Conservation (phyloP, 2,329 filamentous ascomycete genomes). For the Alternaria gansuensis region DNA sequence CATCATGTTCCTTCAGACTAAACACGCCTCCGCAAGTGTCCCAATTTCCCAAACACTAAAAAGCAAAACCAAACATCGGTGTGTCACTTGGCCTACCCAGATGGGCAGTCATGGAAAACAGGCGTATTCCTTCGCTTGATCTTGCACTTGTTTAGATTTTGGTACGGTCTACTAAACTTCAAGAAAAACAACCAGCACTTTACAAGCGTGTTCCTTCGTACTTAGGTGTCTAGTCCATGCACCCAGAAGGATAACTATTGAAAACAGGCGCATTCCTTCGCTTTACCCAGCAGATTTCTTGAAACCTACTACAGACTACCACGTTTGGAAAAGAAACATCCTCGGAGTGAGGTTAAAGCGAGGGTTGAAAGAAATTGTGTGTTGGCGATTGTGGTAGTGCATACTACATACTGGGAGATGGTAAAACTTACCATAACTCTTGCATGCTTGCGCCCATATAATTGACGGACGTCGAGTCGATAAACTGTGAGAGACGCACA, state of each 20-base stretch:
- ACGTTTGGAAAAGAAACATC: neutral
- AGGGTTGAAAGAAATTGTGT: neutral
- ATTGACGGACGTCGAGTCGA: neutral
- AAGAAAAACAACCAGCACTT: conserved; percentile 12
- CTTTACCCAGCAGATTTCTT: conserved; percentile 12
- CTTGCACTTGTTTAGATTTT: conserved; percentile 11
- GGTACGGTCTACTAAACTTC: conserved; percentile 2
- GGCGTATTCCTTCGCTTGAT: conserved; percentile 21
- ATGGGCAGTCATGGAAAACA: conserved; percentile 18
- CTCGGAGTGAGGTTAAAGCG: neutral
- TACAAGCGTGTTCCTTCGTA: neutral
- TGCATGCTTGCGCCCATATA: neutral
- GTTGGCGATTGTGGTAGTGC: neutral
- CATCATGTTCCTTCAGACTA: neutral
- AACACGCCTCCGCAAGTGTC: conserved; percentile 5
- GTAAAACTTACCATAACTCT: neutral
- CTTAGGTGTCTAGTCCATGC: neutral
- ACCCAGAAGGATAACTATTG: conserved; percentile 12
- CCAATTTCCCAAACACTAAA: neutral
- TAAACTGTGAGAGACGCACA: no score
- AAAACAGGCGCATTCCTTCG: conserved; percentile 22
- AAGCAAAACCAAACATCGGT: conserved; percentile 2
- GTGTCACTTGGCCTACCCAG: conserved; percentile 9
- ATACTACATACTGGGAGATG: neutral
- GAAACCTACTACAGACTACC: conserved; percentile 1